Evolutionary conservation across 169 alveolate genomes (phyloP), one percentile per base, ranked within the genome.

Genomic region (Cyclospora cayetanensis): DNA sequence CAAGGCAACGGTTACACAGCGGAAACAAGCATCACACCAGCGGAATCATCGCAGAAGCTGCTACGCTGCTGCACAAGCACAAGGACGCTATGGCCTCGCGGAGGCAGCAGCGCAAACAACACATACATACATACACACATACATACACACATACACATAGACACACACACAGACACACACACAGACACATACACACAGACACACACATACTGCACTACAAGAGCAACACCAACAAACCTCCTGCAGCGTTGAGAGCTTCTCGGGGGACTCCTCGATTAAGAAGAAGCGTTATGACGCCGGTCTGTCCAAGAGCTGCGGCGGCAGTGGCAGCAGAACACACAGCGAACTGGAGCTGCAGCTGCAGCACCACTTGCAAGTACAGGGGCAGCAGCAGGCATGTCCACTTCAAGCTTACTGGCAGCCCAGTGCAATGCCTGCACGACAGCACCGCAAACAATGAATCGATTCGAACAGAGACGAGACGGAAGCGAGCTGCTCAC

Each of bases 231-330:
- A 35, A 15, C 88, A 4, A 11, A 83, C 91, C 91, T 22, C 63
- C 42, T 4, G 76, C 76, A 4, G 42, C 52, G 46, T 83, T 83
- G 31, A 39, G 43, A 2, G 91, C 91, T 42, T 83, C 65, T 37
- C 91, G 37, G 2, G 80, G 68, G 20, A 60, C 91, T 22, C 91
- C 91, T 5, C 82, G 53, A 39, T 22, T 35, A 63, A 60, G 43
- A 20, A 83, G 91, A 27, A 83, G 34, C 43, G 66, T 41, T 37
- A 37, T 66, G 2, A 70, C 91, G 2, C 37, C 91, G 27, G 91
- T 43, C 63, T 83, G 82, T 9, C 68, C 68, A 22, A 83, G 63
- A 35, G 46, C 91, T 83, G 91, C 46, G 39, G 65, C 46, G 27
- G 12, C 9, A 66, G 41, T 27, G 22, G 68, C 82, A 50, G 68